These are phyloP conservation scores for Russula emetica DNA, from an alignment of 768 basidiomycete genomes.

Conservation along the genomic window DNA sequence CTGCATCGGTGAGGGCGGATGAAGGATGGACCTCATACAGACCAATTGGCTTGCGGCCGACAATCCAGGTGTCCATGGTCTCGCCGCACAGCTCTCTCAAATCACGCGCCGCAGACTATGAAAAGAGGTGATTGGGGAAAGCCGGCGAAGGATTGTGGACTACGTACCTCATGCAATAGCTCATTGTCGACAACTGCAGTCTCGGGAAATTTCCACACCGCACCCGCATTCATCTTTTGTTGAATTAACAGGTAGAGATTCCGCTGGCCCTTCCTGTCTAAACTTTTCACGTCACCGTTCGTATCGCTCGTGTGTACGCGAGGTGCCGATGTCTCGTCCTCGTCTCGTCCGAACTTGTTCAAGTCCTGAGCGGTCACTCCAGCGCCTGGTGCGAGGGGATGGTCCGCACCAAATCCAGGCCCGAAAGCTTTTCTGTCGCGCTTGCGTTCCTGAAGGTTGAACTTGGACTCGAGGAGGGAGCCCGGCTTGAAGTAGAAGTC, in stretches of 20 bases:
- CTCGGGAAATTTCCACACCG: conserved; percentile 79
- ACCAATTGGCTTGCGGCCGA: conserved; percentile 85
- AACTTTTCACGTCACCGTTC: conserved; percentile 57
- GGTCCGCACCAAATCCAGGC: conserved; percentile 42
- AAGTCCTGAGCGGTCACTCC: conserved; percentile 24
- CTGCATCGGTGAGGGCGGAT: conserved; percentile 28
- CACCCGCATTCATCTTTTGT: conserved; percentile 41
- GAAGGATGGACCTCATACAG: conserved; percentile 51
- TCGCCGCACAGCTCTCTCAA: conserved; percentile 69
- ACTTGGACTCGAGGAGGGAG: conserved; percentile 76
- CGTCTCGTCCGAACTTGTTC: conserved; percentile 40
- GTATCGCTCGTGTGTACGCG: conserved; percentile 59
- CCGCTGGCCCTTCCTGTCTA: conserved; percentile 78
- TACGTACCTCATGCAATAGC: conserved; percentile 69
- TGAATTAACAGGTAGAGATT: conserved; percentile 86
- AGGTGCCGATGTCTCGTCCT: conserved; percentile 58
- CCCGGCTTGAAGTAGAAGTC: conserved; percentile 95
- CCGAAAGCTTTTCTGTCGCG: conserved; percentile 77
- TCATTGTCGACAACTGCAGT: conserved; percentile 59
- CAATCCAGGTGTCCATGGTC: conserved; percentile 90
- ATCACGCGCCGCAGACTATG: conserved; percentile 69
- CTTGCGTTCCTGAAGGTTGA: conserved; percentile 67
- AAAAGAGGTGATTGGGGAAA: neutral
- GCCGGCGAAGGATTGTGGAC: neutral
- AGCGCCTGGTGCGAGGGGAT: conserved; percentile 17